Evolutionary conservation across 2,329 filamentous ascomycete genomes (phyloP).

Genomic region (Apiospora malaysiana): DNA sequence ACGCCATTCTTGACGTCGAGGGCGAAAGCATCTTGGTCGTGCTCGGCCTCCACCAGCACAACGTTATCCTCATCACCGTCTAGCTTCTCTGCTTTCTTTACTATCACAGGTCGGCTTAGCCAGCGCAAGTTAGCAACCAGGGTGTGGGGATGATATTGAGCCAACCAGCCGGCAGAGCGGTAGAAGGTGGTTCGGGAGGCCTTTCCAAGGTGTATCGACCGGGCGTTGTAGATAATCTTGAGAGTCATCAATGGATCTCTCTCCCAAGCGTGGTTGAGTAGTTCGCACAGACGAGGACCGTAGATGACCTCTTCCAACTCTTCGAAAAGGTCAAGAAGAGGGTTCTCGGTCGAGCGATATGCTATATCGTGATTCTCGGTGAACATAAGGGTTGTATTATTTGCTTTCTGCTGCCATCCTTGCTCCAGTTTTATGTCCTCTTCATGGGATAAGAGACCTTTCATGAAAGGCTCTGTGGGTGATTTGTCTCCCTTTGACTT

Average conservation of each 20-base stretch:
- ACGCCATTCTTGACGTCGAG: conserved; percentile 54
- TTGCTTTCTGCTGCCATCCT: not conserved
- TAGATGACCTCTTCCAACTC: conserved; percentile 52
- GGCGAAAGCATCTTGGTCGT: conserved; percentile 42
- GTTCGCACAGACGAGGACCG: conserved; percentile 42
- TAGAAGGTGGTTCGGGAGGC: conserved; percentile 55
- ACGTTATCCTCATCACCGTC: conserved; percentile 35
- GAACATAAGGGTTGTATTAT: conserved; percentile 44
- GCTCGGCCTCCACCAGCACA: conserved; percentile 42
- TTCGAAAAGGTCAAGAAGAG: conserved; percentile 60
- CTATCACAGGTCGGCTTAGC: conserved; percentile 60
- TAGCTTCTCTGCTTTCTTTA: conserved; percentile 52
- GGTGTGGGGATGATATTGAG: conserved; percentile 58
- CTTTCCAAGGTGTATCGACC: conserved; percentile 68
- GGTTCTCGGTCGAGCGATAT: conserved; percentile 49
- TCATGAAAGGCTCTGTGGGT: conserved; percentile 5
- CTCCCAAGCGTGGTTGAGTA: conserved; percentile 57
- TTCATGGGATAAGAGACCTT: conserved; percentile 1
- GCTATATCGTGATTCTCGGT: conserved; percentile 60
- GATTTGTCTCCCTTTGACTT: not conserved
- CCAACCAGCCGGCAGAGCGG: conserved; percentile 61
- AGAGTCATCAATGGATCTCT: conserved; percentile 55
- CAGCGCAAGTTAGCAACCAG: conserved; percentile 59
- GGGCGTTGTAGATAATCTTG: conserved; percentile 64
- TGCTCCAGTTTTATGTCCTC: not conserved